Conservation (phyloP, 331 rosid genomes). For the Malus hybrid region DNA sequence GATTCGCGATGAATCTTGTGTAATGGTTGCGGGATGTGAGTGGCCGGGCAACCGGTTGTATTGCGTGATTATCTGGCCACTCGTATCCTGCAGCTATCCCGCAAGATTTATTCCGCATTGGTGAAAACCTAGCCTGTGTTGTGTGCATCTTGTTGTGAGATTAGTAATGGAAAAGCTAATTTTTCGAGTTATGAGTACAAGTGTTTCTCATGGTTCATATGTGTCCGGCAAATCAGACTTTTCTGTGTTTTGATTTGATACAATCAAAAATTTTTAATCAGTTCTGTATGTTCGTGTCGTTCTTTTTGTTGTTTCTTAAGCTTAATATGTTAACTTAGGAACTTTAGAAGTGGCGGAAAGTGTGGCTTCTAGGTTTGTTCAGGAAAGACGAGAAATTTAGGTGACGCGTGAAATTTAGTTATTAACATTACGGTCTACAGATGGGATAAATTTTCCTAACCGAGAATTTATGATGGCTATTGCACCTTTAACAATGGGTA, state of each 20-base stretch:
- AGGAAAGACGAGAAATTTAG: neutral
- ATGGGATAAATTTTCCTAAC: neutral
- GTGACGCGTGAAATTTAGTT: neutral
- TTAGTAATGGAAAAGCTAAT: neutral
- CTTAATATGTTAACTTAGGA: neutral
- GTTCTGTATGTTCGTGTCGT: neutral
- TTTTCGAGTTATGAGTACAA: neutral
- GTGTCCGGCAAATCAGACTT: neutral
- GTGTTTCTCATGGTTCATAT: neutral
- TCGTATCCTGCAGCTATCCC: too few relatives aligned
- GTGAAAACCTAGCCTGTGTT: neutral
- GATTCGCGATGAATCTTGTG: too few relatives aligned
- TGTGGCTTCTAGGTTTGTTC: neutral
- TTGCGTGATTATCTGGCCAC: too few relatives aligned
- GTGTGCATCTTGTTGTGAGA: neutral
- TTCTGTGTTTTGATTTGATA: neutral
- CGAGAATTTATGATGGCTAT: neutral
- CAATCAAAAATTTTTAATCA: neutral
- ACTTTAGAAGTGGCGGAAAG: neutral
- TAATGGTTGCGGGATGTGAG: too few relatives aligned
- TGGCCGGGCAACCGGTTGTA: too few relatives aligned
- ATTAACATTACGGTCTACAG: neutral
- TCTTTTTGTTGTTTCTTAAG: neutral
- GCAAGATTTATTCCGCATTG: too few relatives aligned
- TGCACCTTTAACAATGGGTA: neutral